These are phyloP conservation scores for Hibiscus tridactylites DNA, from an alignment of 345 rosid genomes.

Conservation along the genomic window DNA sequence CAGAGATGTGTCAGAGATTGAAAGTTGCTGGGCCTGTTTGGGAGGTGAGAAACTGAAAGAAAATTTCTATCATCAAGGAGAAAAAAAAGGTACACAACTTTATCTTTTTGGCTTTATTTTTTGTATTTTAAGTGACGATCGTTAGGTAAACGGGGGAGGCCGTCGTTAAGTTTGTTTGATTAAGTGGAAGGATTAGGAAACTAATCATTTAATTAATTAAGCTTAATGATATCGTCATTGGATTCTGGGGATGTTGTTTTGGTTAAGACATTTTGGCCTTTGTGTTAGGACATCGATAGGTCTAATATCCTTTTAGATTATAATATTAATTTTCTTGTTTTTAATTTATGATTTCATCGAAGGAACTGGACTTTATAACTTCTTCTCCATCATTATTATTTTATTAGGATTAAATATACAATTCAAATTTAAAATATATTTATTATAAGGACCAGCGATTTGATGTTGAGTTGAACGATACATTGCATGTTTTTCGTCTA, in stretches of 20 bases:
- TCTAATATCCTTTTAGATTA: neutral
- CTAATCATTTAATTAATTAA: neutral
- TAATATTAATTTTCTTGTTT: neutral
- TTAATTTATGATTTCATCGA: constrained; percentile 2
- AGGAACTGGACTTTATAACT: neutral
- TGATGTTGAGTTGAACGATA: too few relatives aligned
- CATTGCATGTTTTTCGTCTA: too few relatives aligned
- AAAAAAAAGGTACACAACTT: constrained; percentile 14
- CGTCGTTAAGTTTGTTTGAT: constrained; percentile 41
- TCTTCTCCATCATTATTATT: neutral
- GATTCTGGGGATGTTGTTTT: constrained; percentile 24
- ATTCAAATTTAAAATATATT: too few relatives aligned
- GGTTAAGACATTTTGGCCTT: neutral
- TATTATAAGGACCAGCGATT: too few relatives aligned
- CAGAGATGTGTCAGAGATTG: constrained; percentile 25
- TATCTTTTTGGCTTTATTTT: neutral
- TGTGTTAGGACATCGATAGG: neutral
- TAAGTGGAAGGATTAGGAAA: neutral
- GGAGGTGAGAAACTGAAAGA: constrained; percentile 1
- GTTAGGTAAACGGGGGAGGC: constrained; percentile 7
- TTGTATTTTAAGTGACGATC: neutral
- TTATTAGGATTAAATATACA: too few relatives aligned
- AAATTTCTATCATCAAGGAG: neutral
- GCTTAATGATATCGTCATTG: constrained; percentile 10
- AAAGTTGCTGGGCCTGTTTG: constrained; percentile 11